Base-by-base conservation (phyloP, 2,329 filamentous ascomycete species). In the Epichloe gansuensis region DNA sequence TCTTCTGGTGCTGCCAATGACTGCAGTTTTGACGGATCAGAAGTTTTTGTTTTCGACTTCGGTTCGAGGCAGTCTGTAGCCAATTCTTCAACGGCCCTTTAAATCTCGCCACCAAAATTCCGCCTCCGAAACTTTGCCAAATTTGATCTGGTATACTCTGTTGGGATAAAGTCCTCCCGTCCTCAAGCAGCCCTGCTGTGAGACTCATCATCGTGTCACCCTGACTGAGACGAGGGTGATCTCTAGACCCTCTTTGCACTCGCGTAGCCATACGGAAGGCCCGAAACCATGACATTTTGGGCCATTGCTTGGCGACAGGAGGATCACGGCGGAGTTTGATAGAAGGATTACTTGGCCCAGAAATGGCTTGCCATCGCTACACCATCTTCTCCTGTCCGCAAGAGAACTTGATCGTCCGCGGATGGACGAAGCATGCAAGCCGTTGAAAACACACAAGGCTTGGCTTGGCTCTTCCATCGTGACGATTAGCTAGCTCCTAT, bases 251-350 rank as follows among this genome's bases (percentile, higher is more conserved):
- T 45, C 34, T 51, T 39, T 45, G 38, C 21, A 39, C 38, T 54
- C 53, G 49, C 50, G 46, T 54, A 43, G 53, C 46, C 53, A 49
- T 42, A 47, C 46, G 50, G 49, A 54, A 49, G 46, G 49, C 50
- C 53, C 53, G 53, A 52, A 48, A 44, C 13, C 23, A 39, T 35
- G 52, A 39, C 21, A 35, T 38, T 53, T 44, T 25, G 28, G 45
- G 42, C 34, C 46, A 44, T n/a, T 37, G 43, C 43, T 31, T 50
- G 25, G 43, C 43, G 52, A 46, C 15, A 4, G 15, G 44, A 51
- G 43, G 49, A 51, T 46, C 49, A 21, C 17, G n/a, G 31, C 31
- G 21, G 12, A 15, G 4, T 31, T 41, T 39, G 42, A 46, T 5
- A 3, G n/a, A 39, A 46, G 21, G 21, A 34, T 34, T 23, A 6